Evolutionary conservation across 345 rosid genomes (phyloP), one percentile per base, ranked within the genome.

Genomic region (Euphorbia peplus): DNA sequence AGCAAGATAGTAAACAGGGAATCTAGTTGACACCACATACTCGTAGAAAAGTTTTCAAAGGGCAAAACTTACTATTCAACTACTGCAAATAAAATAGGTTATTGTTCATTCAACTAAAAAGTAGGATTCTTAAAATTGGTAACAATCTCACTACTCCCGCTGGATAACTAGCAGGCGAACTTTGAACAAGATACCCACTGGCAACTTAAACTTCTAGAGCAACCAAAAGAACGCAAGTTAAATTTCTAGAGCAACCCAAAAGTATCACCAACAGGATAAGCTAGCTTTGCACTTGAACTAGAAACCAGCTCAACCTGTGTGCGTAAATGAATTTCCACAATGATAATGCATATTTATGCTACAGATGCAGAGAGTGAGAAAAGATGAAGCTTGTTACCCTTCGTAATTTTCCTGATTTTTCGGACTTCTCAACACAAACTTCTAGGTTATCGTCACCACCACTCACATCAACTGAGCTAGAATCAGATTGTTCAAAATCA

Each of bases 301-400:
- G 50, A 44, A 5, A 44, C 15, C 50, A 44, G 18, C 18, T 44
- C 15, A 44, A 39, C 59, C 10, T 25, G 21, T 10, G 37, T 6
- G 26, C 37, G 39, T 42, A 35, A 12, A 28, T 68, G 25, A 44
- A 25, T 56, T 68, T 26, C 35, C 5, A 48, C 24, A 24, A 15
- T 16, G 8, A 24, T 8, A 69, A 44, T 12, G 5, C 29, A 32
- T 41, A 8, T 46, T 39, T 25, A 63, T 35, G 28, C 24, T 11
- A 25, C 29, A 57, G 62, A 53, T 32, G 1, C 5, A 61, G 25
- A 65, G 59, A 35, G 50, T 30, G 71, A 16, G 51, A 29, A 39
- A 16, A 50, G 52, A 32, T 28, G n/a, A 37, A 56, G 55, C 90
- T 84, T 51, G 87, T 85, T 82, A 93, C 97, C 88, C 86, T 84